These are phyloP conservation scores for Arctostaphylos glauca DNA, from an alignment of 148 eudicot genomes.

Conservation along the genomic window DNA sequence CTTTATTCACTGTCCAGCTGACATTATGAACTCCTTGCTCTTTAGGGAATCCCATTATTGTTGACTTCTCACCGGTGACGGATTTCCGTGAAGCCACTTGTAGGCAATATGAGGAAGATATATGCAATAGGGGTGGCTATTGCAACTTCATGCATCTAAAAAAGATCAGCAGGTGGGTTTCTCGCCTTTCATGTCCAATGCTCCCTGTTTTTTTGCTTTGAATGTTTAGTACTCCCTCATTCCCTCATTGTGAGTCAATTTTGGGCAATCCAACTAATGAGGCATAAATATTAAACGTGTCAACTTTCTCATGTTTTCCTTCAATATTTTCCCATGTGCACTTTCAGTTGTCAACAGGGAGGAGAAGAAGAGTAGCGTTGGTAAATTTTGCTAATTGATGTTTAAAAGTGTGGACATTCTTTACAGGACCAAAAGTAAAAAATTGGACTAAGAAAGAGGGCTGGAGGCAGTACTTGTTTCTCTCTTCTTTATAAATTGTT, in stretches of 20 bases:
- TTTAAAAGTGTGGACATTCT: neutral
- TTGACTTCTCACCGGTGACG: slow-evolving; percentile 94
- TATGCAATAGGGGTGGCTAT: slow-evolving; percentile 90
- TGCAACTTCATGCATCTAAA: slow-evolving; percentile 97
- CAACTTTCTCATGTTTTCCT: neutral
- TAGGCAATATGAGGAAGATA: slow-evolving; percentile 89
- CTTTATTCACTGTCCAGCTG: neutral
- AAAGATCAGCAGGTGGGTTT: slow-evolving; percentile 76
- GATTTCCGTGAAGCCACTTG: slow-evolving; percentile 98
- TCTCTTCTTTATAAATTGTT: neutral
- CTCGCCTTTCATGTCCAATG: neutral
- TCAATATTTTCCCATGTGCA: neutral
- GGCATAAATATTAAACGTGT: neutral
- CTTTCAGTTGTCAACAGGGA: neutral
- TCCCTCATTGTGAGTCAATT: neutral
- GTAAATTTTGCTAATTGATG: neutral
- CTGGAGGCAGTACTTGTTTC: neutral
- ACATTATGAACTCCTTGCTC: neutral
- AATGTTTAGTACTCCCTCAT: neutral
- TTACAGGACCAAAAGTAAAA: neutral
- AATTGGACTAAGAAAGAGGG: neutral
- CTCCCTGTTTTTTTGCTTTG: neutral
- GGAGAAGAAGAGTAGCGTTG: neutral
- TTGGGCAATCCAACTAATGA: neutral
- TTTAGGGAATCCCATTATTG: slow-evolving; percentile 85